These are phyloP conservation scores for Verbena officinalis DNA, from an alignment of 257 asterid genomes.

Conservation along the genomic window DNA sequence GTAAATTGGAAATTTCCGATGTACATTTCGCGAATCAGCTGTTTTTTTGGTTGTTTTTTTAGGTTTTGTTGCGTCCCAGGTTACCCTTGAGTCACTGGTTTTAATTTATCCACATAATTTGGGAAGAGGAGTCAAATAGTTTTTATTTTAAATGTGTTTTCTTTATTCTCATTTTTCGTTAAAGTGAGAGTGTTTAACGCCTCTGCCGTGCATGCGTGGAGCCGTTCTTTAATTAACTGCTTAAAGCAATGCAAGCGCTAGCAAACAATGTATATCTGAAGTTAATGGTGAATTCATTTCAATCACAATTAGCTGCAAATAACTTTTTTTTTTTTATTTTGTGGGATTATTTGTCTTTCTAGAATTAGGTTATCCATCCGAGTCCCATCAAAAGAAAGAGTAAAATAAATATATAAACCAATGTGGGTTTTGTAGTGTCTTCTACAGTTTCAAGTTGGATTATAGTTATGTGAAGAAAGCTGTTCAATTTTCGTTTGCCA, in stretches of 20 bases:
- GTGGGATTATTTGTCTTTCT: background rate
- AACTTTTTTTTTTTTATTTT: background rate
- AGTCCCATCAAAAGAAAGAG: background rate
- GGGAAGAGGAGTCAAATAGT: background rate
- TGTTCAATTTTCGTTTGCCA: no score
- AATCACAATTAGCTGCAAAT: background rate
- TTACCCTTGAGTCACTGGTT: background rate
- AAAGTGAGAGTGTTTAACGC: slow-evolving; percentile 1
- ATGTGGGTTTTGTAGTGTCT: background rate
- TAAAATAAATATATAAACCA: background rate
- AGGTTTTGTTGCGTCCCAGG: slow-evolving; percentile 23
- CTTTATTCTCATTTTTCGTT: background rate
- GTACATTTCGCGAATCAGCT: background rate
- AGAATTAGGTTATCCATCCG: no score
- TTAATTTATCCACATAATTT: background rate
- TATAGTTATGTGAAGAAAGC: background rate
- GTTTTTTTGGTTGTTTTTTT: slow-evolving; percentile 3
- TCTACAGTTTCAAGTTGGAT: slow-evolving; percentile 11
- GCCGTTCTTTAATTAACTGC: background rate
- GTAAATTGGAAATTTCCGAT: no score
- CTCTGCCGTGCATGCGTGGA: slow-evolving; percentile 6
- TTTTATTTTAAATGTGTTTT: background rate
- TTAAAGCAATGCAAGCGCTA: background rate
- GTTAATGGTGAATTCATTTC: background rate
- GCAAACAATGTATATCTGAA: background rate